Evolutionary conservation across 2,329 filamentous ascomycete species (phyloP).

Genomic region (Aspergillus carbonarius): DNA sequence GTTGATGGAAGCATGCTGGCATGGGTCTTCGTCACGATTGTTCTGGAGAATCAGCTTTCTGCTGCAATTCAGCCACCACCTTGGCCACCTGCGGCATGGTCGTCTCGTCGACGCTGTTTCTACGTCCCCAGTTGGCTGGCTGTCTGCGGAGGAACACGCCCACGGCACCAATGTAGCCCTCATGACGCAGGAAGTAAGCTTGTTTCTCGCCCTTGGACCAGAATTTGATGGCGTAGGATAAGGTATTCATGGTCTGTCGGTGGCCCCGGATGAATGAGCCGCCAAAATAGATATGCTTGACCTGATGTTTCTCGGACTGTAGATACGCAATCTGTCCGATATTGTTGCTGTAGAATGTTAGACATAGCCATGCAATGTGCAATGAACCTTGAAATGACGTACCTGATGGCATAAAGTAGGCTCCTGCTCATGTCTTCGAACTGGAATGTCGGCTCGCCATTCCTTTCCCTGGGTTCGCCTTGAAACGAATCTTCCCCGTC

Average conservation of each 20-base stretch:
- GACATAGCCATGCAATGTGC: conserved; percentile 4
- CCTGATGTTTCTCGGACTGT: conserved; percentile 90
- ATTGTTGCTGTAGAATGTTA: conserved; percentile 69
- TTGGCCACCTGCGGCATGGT: conserved; percentile 24
- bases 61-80: background rate
- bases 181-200: conserved; percentile 92
- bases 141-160: conserved; percentile 92
- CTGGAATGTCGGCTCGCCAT: conserved; percentile 58
- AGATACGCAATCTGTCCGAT: conserved; percentile 97
- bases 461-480: conserved; percentile 46
- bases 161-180: conserved; percentile 91
- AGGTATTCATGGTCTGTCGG: conserved; percentile 94
- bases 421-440: conserved; percentile 85
- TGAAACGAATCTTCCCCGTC: conserved; percentile 63
- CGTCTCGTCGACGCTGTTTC: conserved; percentile 68
- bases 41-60: background rate
- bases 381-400: conserved; percentile 18
- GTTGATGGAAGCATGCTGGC: conserved; percentile 8
- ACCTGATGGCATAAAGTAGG: conserved; percentile 84
- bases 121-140: conserved; percentile 84
- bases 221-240: conserved; percentile 95
- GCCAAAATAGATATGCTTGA: conserved; percentile 95
- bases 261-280: conserved; percentile 96
- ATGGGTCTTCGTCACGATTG: conserved; percentile 4
- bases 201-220: conserved; percentile 94